Percentiles rank a stretch among this genome's conserved stretches.
phyloP scores from a whole-genome alignment of 2,329 filamentous ascomycete genomes.

The Stachybotrys elegans region DNA sequence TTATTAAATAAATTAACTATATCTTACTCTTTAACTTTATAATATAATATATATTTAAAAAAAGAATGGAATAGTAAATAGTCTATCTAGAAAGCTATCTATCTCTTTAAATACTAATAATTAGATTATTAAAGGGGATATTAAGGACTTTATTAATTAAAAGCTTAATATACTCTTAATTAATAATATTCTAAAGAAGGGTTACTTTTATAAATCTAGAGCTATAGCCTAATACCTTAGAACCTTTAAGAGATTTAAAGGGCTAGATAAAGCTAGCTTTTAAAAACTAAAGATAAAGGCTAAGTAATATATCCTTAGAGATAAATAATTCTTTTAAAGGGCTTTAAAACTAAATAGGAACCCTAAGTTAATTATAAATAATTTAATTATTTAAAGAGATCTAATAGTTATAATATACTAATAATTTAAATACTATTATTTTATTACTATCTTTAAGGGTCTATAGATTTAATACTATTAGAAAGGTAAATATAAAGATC shows the following conservation, averaged over 20 bases:
- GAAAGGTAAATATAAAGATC: no score
- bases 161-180: neutral
- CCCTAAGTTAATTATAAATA: neutral
- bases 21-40: neutral
- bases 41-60: neutral
- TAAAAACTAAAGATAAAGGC: neutral
- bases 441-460: no score
- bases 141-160: neutral
- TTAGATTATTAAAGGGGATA: neutral
- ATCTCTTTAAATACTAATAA: neutral
- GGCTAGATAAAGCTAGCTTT: neutral
- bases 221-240: neutral
- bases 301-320: neutral
- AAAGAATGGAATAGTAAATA: neutral
- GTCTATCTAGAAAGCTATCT: neutral
- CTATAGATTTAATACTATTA: no score
- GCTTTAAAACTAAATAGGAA: neutral
- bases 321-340: neutral
- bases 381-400: neutral
- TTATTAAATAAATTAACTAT: neutral
- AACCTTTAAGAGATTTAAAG: slow-evolving; percentile 3
- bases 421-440: no score
- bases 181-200: neutral
- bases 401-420: no score
- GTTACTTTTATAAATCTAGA: neutral